Percentiles rank a stretch among this genome's conserved stretches.
phyloP scores from a whole-genome alignment of 1,284 basidiomycete species.

The Ustilago sp. region DNA sequence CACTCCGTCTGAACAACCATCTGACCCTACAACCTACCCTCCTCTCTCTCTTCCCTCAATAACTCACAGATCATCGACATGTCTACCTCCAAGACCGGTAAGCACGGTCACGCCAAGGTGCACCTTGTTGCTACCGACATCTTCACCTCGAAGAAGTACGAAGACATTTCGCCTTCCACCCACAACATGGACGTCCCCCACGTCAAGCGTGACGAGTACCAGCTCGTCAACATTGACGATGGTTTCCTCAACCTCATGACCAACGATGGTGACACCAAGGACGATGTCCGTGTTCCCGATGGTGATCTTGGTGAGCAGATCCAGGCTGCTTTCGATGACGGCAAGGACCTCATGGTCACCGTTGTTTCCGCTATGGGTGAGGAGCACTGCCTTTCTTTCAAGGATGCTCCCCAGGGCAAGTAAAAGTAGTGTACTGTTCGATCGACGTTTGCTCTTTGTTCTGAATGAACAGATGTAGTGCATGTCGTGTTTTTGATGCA shows the following conservation, averaged over 20 bases:
- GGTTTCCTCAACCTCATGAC: slow-evolving; percentile 95
- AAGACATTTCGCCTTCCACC: slow-evolving; percentile 98
- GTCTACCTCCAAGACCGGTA: slow-evolving; percentile 98
- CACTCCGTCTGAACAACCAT: background rate
- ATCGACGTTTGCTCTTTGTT: too few relatives aligned
- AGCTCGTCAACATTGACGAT: slow-evolving; percentile 78
- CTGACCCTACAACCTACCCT: background rate
- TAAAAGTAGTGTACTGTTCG: slow-evolving; percentile 26
- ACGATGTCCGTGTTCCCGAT: slow-evolving; percentile 95
- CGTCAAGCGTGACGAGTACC: slow-evolving; percentile 89
- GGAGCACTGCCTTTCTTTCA: slow-evolving; percentile 84
- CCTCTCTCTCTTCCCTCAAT: background rate
- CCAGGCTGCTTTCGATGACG: slow-evolving; percentile 80
- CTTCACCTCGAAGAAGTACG: slow-evolving; percentile 70
- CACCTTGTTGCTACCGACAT: slow-evolving; percentile 95
- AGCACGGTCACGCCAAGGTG: slow-evolving; percentile 99
- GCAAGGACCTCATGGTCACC: slow-evolving; percentile 86
- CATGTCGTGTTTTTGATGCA: background rate
- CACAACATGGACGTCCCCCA: slow-evolving; percentile 99
- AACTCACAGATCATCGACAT: slow-evolving; percentile 73
- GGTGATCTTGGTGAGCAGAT: slow-evolving; percentile 84
- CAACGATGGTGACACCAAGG: slow-evolving; percentile 84
- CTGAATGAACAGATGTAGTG: too few relatives aligned
- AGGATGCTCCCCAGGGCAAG: slow-evolving; percentile 68
- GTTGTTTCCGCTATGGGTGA: slow-evolving; percentile 91